A percentile compares a stretch with the other conserved stretches of the same genome.
These are phyloP conservation scores for Schwanniomyces etchellsii DNA, from an alignment of 1,139 yeast genomes.

Conservation along the genomic window DNA sequence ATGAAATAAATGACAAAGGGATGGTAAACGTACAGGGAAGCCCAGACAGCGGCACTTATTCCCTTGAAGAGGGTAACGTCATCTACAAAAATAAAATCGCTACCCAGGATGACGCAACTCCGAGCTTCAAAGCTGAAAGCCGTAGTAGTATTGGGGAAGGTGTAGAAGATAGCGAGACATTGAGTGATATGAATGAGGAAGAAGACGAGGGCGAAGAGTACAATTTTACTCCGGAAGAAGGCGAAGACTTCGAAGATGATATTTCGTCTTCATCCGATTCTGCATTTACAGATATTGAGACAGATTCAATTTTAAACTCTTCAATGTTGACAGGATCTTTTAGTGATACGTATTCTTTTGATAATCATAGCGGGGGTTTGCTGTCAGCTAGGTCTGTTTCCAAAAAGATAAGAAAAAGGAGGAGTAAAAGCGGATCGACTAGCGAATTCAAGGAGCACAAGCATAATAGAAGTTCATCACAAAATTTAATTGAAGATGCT, in stretches of 20 bases:
- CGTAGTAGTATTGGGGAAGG: slow-evolving; percentile 5
- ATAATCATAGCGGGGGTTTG: slow-evolving; percentile 11
- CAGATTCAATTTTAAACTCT: slow-evolving; percentile 32
- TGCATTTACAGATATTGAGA: slow-evolving; percentile 42
- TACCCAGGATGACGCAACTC: too few relatives aligned
- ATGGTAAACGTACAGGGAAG: too few relatives aligned
- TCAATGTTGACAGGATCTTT: slow-evolving; percentile 26
- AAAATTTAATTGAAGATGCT: neutral
- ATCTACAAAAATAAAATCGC: too few relatives aligned
- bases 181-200: slow-evolving; percentile 4
- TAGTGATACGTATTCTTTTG: slow-evolving; percentile 11
- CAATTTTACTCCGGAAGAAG: too few relatives aligned
- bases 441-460: neutral
- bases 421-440: slow-evolving; percentile 5
- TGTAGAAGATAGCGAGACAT: slow-evolving; percentile 6
- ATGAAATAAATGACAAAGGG: too few relatives aligned
- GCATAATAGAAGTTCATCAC: neutral
- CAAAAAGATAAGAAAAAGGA: slow-evolving; percentile 16
- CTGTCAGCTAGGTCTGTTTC: slow-evolving; percentile 8
- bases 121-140: too few relatives aligned
- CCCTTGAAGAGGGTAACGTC: too few relatives aligned
- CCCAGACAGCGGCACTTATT: too few relatives aligned
- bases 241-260: slow-evolving; percentile 21
- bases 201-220: too few relatives aligned
- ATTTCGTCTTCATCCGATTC: slow-evolving; percentile 33